Evolutionary conservation across 164 flowering plant genomes (phyloP), one percentile per base, ranked within the genome.

Genomic region (Akebia trifoliata): DNA sequence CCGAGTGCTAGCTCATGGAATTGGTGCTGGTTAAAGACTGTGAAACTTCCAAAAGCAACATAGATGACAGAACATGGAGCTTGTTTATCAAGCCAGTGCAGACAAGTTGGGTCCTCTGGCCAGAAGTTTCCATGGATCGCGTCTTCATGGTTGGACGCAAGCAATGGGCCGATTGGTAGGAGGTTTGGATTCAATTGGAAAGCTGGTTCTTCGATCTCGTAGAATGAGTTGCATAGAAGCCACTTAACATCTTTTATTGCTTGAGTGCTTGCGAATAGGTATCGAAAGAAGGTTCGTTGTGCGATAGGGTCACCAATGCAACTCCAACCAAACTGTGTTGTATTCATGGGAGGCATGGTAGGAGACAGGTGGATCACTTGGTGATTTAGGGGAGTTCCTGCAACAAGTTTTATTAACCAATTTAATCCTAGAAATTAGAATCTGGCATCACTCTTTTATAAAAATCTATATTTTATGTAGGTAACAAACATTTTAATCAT

Each of bases 31-130:
- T 63, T 59, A 12, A 76, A 50, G 30, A 57, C 30, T 10, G 75
- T 59, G 37, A 56, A 18, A 69, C 84, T 83, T 0, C 87, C 85
- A 50, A 80, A 80, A 36, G 81, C 72, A 36, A 75, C 72, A 49
- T 82, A 82, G 1, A 81, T 36, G 20, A 83, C 86, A 1, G 86
- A 79, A 1, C 49, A 2, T 0, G 57, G 29, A 2, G 64, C 54
- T 24, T 78, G 75, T 18, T 49, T 57, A 39, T 80, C 69, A 4
- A 82, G 72, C 85, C 85, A 80, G 2, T 67, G 25, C 8, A 78
- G 44, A 35, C 83, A 81, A 38, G 69, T 61, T 46, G 62, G 35
- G 62, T 78, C 81, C 49, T 76, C 76, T 0, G 74, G 35, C 75
- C 67, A 70, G 43, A 78, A 65, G 59, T 40, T 31, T 6, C 62